Evolutionary conservation across 352 stramenopile species (phyloP), one percentile per base, ranked within the genome.

Genomic region (Pythium pyrilobum): DNA sequence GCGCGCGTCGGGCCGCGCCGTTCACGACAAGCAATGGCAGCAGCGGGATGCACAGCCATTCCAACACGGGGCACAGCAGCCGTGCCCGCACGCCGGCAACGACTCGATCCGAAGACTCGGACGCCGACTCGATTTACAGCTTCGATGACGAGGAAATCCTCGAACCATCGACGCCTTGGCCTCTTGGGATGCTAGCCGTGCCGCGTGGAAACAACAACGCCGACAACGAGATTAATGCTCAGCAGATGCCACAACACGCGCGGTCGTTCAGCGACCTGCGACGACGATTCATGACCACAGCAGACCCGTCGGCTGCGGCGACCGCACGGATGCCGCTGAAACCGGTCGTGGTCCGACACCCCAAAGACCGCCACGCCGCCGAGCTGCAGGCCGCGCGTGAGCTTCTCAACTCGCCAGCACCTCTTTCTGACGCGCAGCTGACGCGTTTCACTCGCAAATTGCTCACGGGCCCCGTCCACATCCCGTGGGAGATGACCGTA

Each of bases 401-500:
- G 29, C 37, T 66, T 15, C 13, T 66, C 2, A 51, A 60, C n/a
- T 34, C 21, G 5, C n/a, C 49, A 18, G 23, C 42, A 23, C 20
- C 49, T 4, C 31, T 62, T 15, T 34, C 44, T 12, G 50, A 56
- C 24, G 29, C 52, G 16, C 56, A 62, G 9, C 47, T 81, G 47
- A 71, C 57, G 21, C 63, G 54, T 8, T 80, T 78, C 60, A 70
- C 66, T 7, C 64, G 63, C n/a, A 59, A 64, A 13, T 62, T 85
- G 11, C 66, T 86, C 21, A 62, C 74, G 16, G 62, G 53, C 0
- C 69, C 78, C 0, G 80, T 88, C 15, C 62, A 73, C 11, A 78
- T 88, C 44, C 77, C 77, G 18, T 90, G 80, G 80, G 68, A 87
- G 46, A 69, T 87, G 64, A 90, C 74, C 0, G 68, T 86, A 5